Base-by-base conservation (phyloP, 495 filamentous ascomycete genomes). In the Penicillium simplicissimum region DNA sequence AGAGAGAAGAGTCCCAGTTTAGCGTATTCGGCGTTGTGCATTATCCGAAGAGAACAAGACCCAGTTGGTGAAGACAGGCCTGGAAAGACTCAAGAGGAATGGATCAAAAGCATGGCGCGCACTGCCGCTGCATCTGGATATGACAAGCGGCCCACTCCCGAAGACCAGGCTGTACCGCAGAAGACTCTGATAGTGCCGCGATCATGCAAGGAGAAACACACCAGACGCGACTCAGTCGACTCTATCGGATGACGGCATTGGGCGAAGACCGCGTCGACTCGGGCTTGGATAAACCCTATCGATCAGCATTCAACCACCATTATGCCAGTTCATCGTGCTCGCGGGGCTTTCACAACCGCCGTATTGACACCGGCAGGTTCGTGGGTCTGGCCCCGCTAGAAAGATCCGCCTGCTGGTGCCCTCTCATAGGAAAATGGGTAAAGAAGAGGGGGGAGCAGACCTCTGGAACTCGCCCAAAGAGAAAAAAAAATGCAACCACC, bases 171-270 rank as follows among this genome's bases (percentile, higher is more conserved):
- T 59, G 58, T 53, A 66, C 53, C 61, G 37, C 55, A 64, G 53
- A 43, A 38, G 17, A 55, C 13, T 2, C 53, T 31, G 52, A 55
- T 59, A 59, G 58, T 51, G 58, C 45, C 55, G 33, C 36, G 63
- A 66, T 59, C 58, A 67, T 64, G 67, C 64, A 69, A 69, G 64
- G 67, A 19, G 42, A 11, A 11, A 25, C 10, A 23, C 23, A 14
- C 28, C 28, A 31, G 28, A 31, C 28, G 28, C 28, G 21, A 23
- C 1, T 5, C 5, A 47, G 19, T 37, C 31, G 17, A 54, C 19
- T 25, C 21, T 34, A n/a, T 31, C 49, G 28, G 31, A 33, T 11
- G 2, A 33, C 14, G 7, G 33, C 49, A 52, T 3, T 15, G n/a
- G 15, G 9, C 8, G 28, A 52, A 48, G 11, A 14, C 7, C 2